Evolutionary conservation across 306 rosid species (phyloP).

Genomic region (Ochetophila trinervis): DNA sequence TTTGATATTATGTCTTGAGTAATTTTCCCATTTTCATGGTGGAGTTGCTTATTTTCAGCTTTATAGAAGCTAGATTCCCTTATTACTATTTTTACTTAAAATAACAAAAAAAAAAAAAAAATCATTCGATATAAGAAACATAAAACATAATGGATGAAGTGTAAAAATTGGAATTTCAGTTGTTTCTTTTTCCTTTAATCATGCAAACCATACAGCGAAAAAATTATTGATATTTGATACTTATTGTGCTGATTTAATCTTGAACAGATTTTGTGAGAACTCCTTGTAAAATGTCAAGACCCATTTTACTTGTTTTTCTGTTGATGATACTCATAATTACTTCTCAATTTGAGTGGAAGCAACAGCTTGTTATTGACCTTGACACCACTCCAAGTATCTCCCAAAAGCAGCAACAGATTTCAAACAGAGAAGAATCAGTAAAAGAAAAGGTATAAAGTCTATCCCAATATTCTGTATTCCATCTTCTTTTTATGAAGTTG

Average conservation of each 20-base stretch:
- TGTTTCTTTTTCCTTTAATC: too few relatives aligned
- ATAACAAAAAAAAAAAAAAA: too few relatives aligned
- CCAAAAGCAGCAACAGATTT: conserved; percentile 58
- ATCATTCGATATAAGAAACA: too few relatives aligned
- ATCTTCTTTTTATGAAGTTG: background rate
- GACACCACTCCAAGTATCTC: conserved; percentile 43
- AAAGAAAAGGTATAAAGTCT: conserved; percentile 68
- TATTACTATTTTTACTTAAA: too few relatives aligned
- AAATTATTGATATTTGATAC: background rate
- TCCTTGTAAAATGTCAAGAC: conserved; percentile 63
- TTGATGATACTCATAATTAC: conserved; percentile 75
- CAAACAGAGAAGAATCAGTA: conserved; percentile 61
- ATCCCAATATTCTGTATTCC: background rate
- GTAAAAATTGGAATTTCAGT: too few relatives aligned
- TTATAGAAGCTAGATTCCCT: too few relatives aligned
- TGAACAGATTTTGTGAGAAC: conserved; percentile 46
- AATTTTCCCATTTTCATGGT: background rate
- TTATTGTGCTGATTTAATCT: conserved; percentile 7
- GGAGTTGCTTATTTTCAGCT: background rate
- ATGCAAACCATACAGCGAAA: too few relatives aligned
- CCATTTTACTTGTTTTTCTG: conserved; percentile 77
- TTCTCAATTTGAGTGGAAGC: conserved; percentile 92
- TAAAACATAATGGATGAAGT: too few relatives aligned
- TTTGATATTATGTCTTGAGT: background rate
- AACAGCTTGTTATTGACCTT: conserved; percentile 65